Percentiles rank a stretch among this genome's conserved stretches.
Conservation (phyloP, 306 rosid genomes). For the Trifolium subterraneum region DNA sequence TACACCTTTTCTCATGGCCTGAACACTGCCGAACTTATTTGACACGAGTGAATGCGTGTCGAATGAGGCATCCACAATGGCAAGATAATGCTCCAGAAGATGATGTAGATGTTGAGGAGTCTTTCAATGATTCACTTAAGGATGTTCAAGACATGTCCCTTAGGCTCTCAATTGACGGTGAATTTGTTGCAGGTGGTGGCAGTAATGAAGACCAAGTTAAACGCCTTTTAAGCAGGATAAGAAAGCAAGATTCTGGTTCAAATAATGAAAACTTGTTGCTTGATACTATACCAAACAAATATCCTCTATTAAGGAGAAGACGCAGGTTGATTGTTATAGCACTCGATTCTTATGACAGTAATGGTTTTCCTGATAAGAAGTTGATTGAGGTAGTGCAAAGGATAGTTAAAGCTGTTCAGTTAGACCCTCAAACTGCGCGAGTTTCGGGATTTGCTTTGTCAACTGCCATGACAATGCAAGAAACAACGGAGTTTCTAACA, state of each 20-base stretch:
- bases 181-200: constrained; percentile 17
- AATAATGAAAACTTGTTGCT: constrained; percentile 44
- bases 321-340: constrained; percentile 46
- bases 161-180: constrained; percentile 47
- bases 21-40: constrained; percentile 49
- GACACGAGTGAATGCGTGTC: constrained; percentile 44
- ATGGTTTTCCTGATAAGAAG: constrained; percentile 39
- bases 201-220: constrained; percentile 45
- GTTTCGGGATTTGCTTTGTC: constrained; percentile 43
- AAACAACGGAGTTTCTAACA: constrained; percentile 30
- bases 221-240: constrained; percentile 41
- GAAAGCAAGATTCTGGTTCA: constrained; percentile 28
- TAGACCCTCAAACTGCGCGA: constrained; percentile 46
- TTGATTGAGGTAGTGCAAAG: constrained; percentile 37
- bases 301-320: constrained; percentile 36
- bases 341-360: constrained; percentile 41
- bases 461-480: constrained; percentile 45
- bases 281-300: constrained; percentile 37
- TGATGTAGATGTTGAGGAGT: constrained; percentile 33
- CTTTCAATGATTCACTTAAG: constrained; percentile 45
- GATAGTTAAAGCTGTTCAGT: constrained; percentile 41
- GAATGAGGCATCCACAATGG: constrained; percentile 54
- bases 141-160: constrained; percentile 52
- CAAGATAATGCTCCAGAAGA: constrained; percentile 36
- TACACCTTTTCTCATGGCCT: constrained; percentile 51